These are phyloP conservation scores for Ophiostoma himal-ulmi DNA, from an alignment of 2,329 filamentous ascomycete genomes.

Conservation along the genomic window DNA sequence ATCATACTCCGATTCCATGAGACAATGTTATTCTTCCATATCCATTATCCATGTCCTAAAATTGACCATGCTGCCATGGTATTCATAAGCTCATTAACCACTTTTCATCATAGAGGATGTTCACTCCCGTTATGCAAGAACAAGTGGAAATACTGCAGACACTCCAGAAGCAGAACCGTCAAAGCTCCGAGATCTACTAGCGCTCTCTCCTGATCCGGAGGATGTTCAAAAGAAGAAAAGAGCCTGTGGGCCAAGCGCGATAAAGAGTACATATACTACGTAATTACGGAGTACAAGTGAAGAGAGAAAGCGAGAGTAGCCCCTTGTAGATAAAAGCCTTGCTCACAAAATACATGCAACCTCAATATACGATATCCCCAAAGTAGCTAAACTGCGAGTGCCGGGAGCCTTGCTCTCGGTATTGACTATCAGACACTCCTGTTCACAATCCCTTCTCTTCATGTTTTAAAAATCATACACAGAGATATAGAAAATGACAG, in stretches of 20 bases:
- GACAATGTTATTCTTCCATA: background rate
- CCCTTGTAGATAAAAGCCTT: background rate
- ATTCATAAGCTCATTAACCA: background rate
- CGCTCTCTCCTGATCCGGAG: constrained; percentile 13
- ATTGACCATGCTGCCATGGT: background rate
- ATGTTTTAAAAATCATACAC: no score
- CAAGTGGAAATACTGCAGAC: background rate
- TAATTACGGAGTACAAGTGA: no score
- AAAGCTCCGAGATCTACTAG: constrained; percentile 17
- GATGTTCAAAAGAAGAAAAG: constrained; percentile 15
- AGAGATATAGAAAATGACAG: background rate
- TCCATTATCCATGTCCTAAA: background rate
- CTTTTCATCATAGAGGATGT: background rate
- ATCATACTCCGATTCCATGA: background rate
- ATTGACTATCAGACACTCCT: constrained; percentile 2
- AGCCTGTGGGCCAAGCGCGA: background rate
- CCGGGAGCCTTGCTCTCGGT: constrained; percentile 7
- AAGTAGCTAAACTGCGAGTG: constrained; percentile 2
- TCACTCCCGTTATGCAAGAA: background rate
- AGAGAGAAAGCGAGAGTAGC: background rate
- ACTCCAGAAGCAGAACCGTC: background rate
- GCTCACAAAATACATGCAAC: background rate
- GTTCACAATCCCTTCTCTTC: background rate
- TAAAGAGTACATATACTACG: no score
- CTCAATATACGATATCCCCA: background rate